phyloP scores from a whole-genome alignment of 1,139 yeast genomes.

The Candida sanyaensis region DNA sequence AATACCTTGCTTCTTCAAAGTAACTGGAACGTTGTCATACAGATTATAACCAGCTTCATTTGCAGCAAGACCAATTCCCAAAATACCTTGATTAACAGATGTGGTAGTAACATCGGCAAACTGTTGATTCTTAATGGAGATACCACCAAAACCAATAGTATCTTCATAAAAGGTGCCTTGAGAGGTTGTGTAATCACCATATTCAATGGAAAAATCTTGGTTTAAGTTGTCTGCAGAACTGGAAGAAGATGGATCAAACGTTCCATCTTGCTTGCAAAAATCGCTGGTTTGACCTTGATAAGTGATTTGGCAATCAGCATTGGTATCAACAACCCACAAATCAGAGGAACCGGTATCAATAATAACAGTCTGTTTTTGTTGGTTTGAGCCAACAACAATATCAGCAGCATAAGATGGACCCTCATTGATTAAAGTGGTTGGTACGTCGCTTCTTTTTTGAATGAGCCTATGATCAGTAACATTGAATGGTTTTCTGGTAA shows the following conservation, averaged over 20 bases:
- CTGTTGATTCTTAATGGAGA: constrained; percentile 11
- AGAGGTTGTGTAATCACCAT: constrained; percentile 24
- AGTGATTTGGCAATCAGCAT: constrained; percentile 17
- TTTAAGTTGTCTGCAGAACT: constrained; percentile 9
- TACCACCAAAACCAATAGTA: constrained; percentile 15
- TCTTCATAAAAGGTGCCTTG: constrained; percentile 62
- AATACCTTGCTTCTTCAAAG: constrained; percentile 40
- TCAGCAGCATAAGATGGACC: constrained; percentile 10
- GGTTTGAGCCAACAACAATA: constrained; percentile 14
- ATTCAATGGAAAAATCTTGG: constrained; percentile 10
- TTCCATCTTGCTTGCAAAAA: constrained; percentile 7
- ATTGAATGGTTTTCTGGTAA: constrained; percentile 6
- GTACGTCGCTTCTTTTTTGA: constrained; percentile 2
- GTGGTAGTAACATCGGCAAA: constrained; percentile 18
- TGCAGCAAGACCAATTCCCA: constrained; percentile 23
- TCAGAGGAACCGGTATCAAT: constrained; percentile 34
- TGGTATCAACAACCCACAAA: constrained; percentile 29
- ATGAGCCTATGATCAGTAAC: constrained; percentile 44
- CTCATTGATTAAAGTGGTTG: constrained; percentile 9
- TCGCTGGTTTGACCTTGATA: background rate
- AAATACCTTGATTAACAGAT: constrained; percentile 16
- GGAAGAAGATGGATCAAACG: constrained; percentile 9
- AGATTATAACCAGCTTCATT: constrained; percentile 14
- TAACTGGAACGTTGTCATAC: constrained; percentile 34
- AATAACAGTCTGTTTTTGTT: constrained; percentile 15